A percentile compares a stretch with the other conserved stretches of the same genome.
Conservation (phyloP, 768 basidiomycete genomes). For the Amanita muscaria region DNA sequence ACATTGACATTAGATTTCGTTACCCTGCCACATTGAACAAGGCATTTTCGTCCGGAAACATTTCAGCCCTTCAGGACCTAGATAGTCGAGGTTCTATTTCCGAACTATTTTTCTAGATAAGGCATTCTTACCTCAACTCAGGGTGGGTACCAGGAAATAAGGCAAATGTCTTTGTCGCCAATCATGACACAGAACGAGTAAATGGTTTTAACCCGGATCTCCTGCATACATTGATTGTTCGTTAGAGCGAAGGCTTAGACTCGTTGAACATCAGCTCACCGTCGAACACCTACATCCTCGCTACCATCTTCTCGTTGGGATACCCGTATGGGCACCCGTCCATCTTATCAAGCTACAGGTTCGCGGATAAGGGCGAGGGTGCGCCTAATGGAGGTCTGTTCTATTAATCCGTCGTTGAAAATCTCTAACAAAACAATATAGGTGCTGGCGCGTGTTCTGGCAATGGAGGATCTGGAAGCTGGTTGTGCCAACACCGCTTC, state of each 20-base stretch:
- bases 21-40: slow-evolving; percentile 44
- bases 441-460: slow-evolving; percentile 42
- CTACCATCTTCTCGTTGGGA: slow-evolving; percentile 56
- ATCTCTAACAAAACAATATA: slow-evolving; percentile 9
- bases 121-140: slow-evolving; percentile 13
- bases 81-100: slow-evolving; percentile 43
- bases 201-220: slow-evolving; percentile 6
- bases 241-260: no score
- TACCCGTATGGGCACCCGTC: slow-evolving; percentile 62
- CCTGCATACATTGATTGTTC: no score
- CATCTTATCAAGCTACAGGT: slow-evolving; percentile 50
- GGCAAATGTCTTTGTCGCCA: slow-evolving; percentile 60
- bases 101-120: background rate
- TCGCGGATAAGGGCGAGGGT: slow-evolving; percentile 42
- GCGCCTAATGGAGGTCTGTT: slow-evolving; percentile 48
- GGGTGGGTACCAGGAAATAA: slow-evolving; percentile 47
- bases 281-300: slow-evolving; percentile 55
- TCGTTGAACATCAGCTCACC: slow-evolving; percentile 54
- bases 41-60: slow-evolving; percentile 43
- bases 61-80: slow-evolving; percentile 42
- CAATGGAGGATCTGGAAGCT: slow-evolving; percentile 45
- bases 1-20: slow-evolving; percentile 36
- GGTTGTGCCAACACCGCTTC: slow-evolving; percentile 62
- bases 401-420: background rate
- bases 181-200: slow-evolving; percentile 64